These are phyloP conservation scores for Cladochytrium replicatum DNA, from an alignment of 192 early-diverging fungal species.

Conservation along the genomic window DNA sequence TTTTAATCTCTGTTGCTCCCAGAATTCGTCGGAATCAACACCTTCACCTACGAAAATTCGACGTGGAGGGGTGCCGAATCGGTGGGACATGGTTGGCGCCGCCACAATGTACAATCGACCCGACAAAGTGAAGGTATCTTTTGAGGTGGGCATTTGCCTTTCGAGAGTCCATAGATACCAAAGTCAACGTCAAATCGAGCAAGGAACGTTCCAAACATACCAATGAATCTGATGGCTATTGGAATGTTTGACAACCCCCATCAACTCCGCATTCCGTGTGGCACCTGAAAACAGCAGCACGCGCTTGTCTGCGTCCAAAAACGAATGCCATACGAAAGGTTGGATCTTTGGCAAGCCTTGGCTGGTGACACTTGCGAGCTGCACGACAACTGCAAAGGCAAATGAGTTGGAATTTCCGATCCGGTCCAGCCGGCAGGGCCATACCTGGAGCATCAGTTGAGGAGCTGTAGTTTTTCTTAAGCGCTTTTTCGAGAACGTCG, in stretches of 20 bases:
- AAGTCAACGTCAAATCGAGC: constrained; percentile 7
- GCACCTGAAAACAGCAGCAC: constrained; percentile 55
- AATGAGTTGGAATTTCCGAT: too few relatives aligned
- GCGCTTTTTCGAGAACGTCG: too few relatives aligned
- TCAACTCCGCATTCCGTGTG: constrained; percentile 58
- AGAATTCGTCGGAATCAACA: constrained; percentile 43
- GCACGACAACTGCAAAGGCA: constrained; percentile 12
- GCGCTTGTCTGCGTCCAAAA: constrained; percentile 49
- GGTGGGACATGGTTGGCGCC: constrained; percentile 56
- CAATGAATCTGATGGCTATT: constrained; percentile 56
- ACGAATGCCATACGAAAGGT: constrained; percentile 54
- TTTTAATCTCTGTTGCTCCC: constrained; percentile 51
- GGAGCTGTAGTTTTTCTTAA: too few relatives aligned
- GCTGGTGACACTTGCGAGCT: constrained; percentile 18
- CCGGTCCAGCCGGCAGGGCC: too few relatives aligned
- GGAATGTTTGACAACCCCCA: constrained; percentile 56
- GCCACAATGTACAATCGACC: constrained; percentile 63
- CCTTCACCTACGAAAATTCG: constrained; percentile 21
- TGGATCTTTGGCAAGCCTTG: constrained; percentile 33
- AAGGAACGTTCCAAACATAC: constrained; percentile 25
- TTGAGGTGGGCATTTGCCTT: constrained; percentile 61
- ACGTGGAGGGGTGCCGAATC: constrained; percentile 44
- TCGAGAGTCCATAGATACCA: background rate
- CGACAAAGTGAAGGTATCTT: constrained; percentile 55
- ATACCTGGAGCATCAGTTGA: too few relatives aligned